phyloP scores from a whole-genome alignment of 2,329 filamentous ascomycete species.

The Waltergamsia citrina region DNA sequence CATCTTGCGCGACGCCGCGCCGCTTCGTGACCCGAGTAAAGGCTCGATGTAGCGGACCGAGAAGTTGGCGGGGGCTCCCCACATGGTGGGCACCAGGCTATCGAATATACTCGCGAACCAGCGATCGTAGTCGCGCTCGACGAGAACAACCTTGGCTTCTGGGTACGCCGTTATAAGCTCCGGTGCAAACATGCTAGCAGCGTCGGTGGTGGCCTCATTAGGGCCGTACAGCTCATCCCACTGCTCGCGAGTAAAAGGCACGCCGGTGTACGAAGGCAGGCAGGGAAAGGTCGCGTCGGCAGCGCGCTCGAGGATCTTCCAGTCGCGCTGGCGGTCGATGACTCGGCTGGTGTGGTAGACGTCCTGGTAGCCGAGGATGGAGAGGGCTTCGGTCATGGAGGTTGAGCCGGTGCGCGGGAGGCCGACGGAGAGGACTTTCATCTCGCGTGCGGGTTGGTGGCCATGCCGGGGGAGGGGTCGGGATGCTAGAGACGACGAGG shows the following conservation, averaged over 20 bases:
- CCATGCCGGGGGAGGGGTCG: too few species aligned
- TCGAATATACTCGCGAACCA: constrained; percentile 22
- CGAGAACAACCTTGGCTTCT: constrained; percentile 21
- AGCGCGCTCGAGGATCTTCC: constrained; percentile 14
- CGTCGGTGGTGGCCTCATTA: constrained; percentile 19
- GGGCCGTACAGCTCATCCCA: constrained; percentile 21
- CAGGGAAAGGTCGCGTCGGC: constrained; percentile 17
- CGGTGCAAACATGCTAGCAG: constrained; percentile 15
- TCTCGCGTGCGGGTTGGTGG: constrained; percentile 13
- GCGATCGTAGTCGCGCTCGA: constrained; percentile 17
- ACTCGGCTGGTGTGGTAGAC: constrained; percentile 19
- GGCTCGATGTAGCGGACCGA: constrained; percentile 14
- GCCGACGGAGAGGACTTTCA: constrained; percentile 18
- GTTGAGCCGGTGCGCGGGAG: constrained; percentile 20
- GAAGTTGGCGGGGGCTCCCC: constrained; percentile 9
- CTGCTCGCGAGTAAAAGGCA: constrained; percentile 13
- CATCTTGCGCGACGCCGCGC: constrained; percentile 12
- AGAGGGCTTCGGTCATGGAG: constrained; percentile 22
- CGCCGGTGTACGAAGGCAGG: constrained; percentile 15
- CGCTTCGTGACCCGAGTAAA: constrained; percentile 19
- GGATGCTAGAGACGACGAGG: too few species aligned
- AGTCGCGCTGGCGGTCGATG: constrained; percentile 13
- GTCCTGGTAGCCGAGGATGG: constrained; percentile 18
- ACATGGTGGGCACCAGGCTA: constrained; percentile 14
- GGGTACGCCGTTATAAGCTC: constrained; percentile 19